These are phyloP conservation scores for Ceratobasidium sp. DNA, from an alignment of 1,284 basidiomycete genomes.

Conservation along the genomic window DNA sequence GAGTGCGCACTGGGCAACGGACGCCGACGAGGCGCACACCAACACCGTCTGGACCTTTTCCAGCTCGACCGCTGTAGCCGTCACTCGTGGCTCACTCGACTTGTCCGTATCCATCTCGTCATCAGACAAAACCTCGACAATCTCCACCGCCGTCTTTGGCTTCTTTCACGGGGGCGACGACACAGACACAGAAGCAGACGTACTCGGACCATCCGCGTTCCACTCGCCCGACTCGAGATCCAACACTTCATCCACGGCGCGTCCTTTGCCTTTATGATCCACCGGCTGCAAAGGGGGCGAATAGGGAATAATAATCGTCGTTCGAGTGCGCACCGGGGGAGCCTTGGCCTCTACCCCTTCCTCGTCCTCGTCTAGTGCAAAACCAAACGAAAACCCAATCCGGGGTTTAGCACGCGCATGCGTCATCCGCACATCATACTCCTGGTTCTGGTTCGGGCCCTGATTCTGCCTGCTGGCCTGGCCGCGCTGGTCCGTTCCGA, in stretches of 20 bases:
- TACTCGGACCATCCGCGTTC: background rate
- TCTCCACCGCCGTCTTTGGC: conserved; percentile 15
- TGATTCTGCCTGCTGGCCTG: background rate
- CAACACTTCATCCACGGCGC: background rate
- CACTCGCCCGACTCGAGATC: conserved; percentile 17
- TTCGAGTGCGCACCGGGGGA: conserved; percentile 7
- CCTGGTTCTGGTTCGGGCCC: background rate
- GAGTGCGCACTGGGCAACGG: no score
- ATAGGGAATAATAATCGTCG: conserved; percentile 41
- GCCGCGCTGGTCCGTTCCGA: background rate
- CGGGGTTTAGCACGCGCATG: conserved; percentile 27
- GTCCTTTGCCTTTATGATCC: conserved; percentile 25
- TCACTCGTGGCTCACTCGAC: background rate
- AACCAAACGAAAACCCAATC: conserved; percentile 33
- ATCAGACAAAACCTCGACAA: conserved; percentile 23
- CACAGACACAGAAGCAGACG: background rate
- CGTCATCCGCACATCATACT: conserved; percentile 43
- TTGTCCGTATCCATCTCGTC: background rate
- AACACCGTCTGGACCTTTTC: conserved; percentile 1
- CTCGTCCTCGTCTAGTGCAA: conserved; percentile 26
- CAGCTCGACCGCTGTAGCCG: background rate
- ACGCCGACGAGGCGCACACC: conserved; percentile 19
- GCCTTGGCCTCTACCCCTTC: background rate
- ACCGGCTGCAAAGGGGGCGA: conserved; percentile 22
- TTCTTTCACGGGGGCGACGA: background rate